Evolutionary conservation across 2,329 filamentous ascomycete species (phyloP).

Genomic region (Mollisiaceae sp.): DNA sequence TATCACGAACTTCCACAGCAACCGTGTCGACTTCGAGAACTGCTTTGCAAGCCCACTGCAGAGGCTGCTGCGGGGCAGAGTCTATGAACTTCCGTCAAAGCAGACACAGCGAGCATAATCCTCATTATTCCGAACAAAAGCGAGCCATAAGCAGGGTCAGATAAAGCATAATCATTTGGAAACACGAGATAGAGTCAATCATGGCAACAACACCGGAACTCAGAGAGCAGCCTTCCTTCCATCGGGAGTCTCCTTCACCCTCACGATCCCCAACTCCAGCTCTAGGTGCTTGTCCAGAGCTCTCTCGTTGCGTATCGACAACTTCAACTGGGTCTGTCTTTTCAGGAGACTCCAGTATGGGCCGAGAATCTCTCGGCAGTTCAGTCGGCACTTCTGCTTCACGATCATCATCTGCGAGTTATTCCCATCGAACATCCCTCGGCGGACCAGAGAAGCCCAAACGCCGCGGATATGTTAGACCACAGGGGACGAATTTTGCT

Average conservation of each 20-base stretch:
- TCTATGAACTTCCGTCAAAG: slow-evolving; percentile 19
- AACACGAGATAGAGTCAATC: slow-evolving; percentile 31
- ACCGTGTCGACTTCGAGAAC: slow-evolving; percentile 23
- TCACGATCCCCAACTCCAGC: slow-evolving; percentile 67
- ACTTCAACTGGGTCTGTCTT: slow-evolving; percentile 54
- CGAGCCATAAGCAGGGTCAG: slow-evolving; percentile 14
- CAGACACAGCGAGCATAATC: slow-evolving; percentile 7
- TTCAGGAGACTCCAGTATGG: slow-evolving; percentile 49
- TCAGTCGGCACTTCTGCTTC: slow-evolving; percentile 56
- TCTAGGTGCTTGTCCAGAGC: slow-evolving; percentile 60
- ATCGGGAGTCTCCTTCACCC: slow-evolving; percentile 63
- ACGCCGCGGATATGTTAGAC: slow-evolving; percentile 44
- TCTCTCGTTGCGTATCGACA: slow-evolving; percentile 69
- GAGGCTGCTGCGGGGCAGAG: slow-evolving; percentile 30
- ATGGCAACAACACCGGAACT: slow-evolving; percentile 48
- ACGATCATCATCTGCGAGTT: slow-evolving; percentile 67
- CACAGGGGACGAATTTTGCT: slow-evolving; percentile 68
- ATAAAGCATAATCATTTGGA: slow-evolving; percentile 23
- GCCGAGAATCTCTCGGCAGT: slow-evolving; percentile 58
- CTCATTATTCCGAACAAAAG: slow-evolving; percentile 5
- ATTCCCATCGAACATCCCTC: slow-evolving; percentile 51
- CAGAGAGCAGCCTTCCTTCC: slow-evolving; percentile 38
- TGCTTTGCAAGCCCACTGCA: slow-evolving; percentile 4
- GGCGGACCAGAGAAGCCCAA: slow-evolving; percentile 45
- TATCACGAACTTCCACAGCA: slow-evolving; percentile 35